Evolutionary conservation across 495 filamentous ascomycete species (phyloP).

Genomic region (Pyrenula aspistea): DNA sequence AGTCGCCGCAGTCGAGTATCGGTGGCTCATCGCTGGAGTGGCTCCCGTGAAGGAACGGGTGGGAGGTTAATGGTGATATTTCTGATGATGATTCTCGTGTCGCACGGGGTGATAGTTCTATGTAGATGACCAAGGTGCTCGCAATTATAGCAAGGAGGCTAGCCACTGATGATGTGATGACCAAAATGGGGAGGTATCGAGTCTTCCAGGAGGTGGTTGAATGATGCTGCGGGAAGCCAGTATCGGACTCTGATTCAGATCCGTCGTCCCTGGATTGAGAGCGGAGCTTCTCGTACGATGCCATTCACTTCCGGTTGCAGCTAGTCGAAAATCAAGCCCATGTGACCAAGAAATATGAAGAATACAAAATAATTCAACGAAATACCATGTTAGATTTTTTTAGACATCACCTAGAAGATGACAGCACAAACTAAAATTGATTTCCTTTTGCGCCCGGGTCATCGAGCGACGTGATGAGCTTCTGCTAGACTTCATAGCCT

Average conservation of each 20-base stretch:
- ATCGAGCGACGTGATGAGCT: not conserved
- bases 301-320: not conserved
- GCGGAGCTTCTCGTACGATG: not conserved
- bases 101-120: not conserved
- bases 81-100: not conserved
- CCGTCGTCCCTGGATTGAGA: not conserved
- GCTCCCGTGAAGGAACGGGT: not conserved
- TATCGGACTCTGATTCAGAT: not conserved
- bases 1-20: not conserved
- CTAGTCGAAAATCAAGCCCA: not conserved
- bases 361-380: not conserved
- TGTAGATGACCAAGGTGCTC: not conserved
- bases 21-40: not conserved
- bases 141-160: not conserved
- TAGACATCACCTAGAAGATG: not conserved
- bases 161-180: not conserved
- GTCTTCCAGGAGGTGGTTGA: not conserved
- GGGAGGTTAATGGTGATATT: not conserved
- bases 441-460: not conserved
- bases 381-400: not conserved
- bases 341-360: not conserved
- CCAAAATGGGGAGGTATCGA: not conserved
- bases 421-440: not conserved
- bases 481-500: not conserved
- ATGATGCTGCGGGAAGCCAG: not conserved